Percentiles rank a stretch among this genome's conserved stretches.
phyloP scores from a whole-genome alignment of 2,329 filamentous ascomycete genomes.

The Ophiognomonia clavigignenti-juglandacearum region DNA sequence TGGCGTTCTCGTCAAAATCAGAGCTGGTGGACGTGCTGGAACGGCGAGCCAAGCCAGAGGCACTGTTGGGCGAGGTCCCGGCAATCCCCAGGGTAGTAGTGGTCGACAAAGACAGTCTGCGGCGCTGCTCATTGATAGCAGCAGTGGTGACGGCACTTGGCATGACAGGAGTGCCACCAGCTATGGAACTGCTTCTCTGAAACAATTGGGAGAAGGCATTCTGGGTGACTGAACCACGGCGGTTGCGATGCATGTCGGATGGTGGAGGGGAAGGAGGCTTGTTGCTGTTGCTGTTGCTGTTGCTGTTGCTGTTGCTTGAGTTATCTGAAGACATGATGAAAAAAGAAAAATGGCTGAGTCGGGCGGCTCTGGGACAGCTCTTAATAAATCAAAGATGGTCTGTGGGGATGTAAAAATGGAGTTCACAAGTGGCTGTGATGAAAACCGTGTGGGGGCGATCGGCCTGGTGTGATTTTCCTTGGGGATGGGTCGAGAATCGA shows the following conservation, averaged over 20 bases:
- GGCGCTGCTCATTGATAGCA: constrained; percentile 53
- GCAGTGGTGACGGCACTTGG: constrained; percentile 38
- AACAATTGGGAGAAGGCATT: constrained; percentile 56
- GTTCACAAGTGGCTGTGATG: neutral
- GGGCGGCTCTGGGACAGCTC: constrained; percentile 1
- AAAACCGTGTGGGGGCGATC: constrained; percentile 11
- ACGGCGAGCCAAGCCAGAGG: constrained; percentile 49
- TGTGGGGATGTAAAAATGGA: too few relatives aligned
- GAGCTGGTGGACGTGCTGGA: constrained; percentile 66
- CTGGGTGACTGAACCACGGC: constrained; percentile 53
- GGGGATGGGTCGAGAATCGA: constrained; percentile 19
- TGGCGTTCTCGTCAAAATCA: constrained; percentile 66
- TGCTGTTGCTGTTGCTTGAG: constrained; percentile 22
- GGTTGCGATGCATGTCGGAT: constrained; percentile 31
- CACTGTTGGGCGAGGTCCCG: constrained; percentile 59
- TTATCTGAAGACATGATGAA: constrained; percentile 27
- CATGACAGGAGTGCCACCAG: constrained; percentile 37
- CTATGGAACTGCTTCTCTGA: constrained; percentile 48
- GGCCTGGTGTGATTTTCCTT: constrained; percentile 10
- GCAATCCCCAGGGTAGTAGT: constrained; percentile 55
- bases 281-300: constrained; percentile 20
- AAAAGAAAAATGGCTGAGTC: neutral
- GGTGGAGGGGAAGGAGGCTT: constrained; percentile 24
- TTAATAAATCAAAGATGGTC: constrained; percentile 9
- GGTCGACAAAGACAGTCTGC: constrained; percentile 70